A percentile compares a stretch with the other conserved stretches of the same genome.
Evolutionary conservation across 2,329 filamentous ascomycete species (phyloP).

Genomic region (Fusarium sambucinum): DNA sequence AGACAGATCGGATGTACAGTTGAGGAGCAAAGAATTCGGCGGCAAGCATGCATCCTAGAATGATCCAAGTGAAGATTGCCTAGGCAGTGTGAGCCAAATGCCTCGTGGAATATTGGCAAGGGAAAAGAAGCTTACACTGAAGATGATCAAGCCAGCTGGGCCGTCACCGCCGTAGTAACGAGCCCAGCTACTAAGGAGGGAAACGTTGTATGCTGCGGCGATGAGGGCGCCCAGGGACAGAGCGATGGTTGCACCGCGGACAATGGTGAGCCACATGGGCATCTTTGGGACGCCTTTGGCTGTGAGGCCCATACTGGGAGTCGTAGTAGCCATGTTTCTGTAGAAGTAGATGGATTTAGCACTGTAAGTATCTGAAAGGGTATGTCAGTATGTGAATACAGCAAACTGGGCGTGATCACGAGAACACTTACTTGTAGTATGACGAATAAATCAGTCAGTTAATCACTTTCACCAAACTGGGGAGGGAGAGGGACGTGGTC

Average conservation of each 20-base stretch:
- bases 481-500: background rate
- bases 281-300: constrained; percentile 54
- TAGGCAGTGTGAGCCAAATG: constrained; percentile 40
- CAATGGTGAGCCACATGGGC: constrained; percentile 54
- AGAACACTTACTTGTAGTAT: background rate
- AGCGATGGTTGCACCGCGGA: constrained; percentile 55
- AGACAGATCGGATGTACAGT: constrained; percentile 52
- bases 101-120: background rate
- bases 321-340: constrained; percentile 25
- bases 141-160: constrained; percentile 59
- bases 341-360: background rate
- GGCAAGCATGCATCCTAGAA: constrained; percentile 55
- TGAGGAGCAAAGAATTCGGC: constrained; percentile 54
- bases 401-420: background rate
- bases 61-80: constrained; percentile 57
- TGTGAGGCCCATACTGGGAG: constrained; percentile 49
- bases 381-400: background rate
- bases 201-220: constrained; percentile 56
- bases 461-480: background rate
- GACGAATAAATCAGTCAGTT: background rate
- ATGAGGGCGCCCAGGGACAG: constrained; percentile 57
- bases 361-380: background rate
- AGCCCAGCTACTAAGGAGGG: constrained; percentile 48
- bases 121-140: constrained; percentile 56
- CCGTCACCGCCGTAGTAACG: constrained; percentile 48